Base-by-base conservation (phyloP, 345 rosid genomes). In the Boechera divaricarpa region DNA sequence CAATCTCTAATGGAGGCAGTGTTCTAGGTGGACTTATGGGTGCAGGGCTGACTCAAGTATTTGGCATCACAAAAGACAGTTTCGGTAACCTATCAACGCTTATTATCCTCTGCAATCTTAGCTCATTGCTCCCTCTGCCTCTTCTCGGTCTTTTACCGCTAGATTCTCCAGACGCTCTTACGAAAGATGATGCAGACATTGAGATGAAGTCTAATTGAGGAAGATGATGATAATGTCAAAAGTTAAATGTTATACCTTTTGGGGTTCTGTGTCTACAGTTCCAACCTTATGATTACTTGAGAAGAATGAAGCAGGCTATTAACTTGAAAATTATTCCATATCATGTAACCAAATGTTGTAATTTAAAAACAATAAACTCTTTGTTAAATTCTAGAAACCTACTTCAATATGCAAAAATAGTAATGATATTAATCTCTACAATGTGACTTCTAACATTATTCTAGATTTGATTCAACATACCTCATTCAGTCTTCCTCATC, bases 101-200 rank as follows among this genome's bases (percentile, higher is more conserved):
- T 72, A 85, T 91, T 45, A 81, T 93, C 61, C 88, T 95, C 8
- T 95, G 99, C 89, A 93, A 95, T 79, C 96, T 95, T 76, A 95
- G 88, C 86, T 95, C 97, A n/a, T 82, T 93, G 75, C 85, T 95
- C 72, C 98, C 99, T 64, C 83, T 91, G 74, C 99, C 99, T 10
- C 92, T 95, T 42, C 91, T 91, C 2, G 91, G 94, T 60, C 98
- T 91, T 39, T 89, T 95, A 29, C 94, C 98, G 0, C 10, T 33
- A 31, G 90, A 88, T 63, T 77, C 48, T 52, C 69, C 91, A 6
- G 91, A 86, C 26, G 29, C 72, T 42, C 33, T 29, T 69, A 57
- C 77, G 2, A 64, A 80, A 74, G 96, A 90, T 9, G 70, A 49
- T 44, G 86, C 49, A 58, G 97, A 90, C 18, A 74, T 87, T 9